These are phyloP conservation scores for Nigrograna mackinnonii DNA, from an alignment of 2,329 filamentous ascomycete genomes.

Conservation along the genomic window DNA sequence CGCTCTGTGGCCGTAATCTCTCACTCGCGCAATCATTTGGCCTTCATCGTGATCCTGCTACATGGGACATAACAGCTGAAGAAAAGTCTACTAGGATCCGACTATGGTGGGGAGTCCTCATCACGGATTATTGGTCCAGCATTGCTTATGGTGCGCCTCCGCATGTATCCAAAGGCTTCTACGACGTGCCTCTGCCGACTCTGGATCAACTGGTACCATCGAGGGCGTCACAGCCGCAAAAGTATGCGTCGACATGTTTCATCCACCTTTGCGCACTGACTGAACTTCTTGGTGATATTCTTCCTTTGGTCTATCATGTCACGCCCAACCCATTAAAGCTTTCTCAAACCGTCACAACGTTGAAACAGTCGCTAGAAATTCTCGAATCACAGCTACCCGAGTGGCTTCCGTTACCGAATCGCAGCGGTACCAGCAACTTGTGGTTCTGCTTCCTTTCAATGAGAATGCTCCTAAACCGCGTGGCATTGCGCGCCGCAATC, in stretches of 20 bases:
- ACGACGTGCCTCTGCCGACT: slow-evolving; percentile 59
- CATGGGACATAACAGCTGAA: slow-evolving; percentile 54
- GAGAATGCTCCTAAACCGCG: slow-evolving; percentile 41
- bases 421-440: slow-evolving; percentile 39
- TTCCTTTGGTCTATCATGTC: slow-evolving; percentile 44
- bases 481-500: slow-evolving; percentile 36
- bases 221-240: slow-evolving; percentile 42
- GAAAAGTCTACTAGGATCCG: slow-evolving; percentile 58
- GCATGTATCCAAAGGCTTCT: slow-evolving; percentile 56
- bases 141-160: slow-evolving; percentile 61
- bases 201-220: slow-evolving; percentile 44
- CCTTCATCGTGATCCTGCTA: slow-evolving; percentile 57
- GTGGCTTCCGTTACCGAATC: slow-evolving; percentile 31
- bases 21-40: slow-evolving; percentile 60
- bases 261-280: slow-evolving; percentile 57
- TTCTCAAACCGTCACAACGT: slow-evolving; percentile 29
- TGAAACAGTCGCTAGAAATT: slow-evolving; percentile 36
- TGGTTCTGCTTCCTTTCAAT: slow-evolving; percentile 46
- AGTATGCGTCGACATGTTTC: slow-evolving; percentile 54
- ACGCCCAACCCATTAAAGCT: slow-evolving; percentile 29
- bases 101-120: slow-evolving; percentile 61
- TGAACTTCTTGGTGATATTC: slow-evolving; percentile 43
- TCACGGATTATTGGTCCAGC: slow-evolving; percentile 61
- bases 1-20: slow-evolving; percentile 57
- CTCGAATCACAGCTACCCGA: slow-evolving; percentile 38